Conservation (phyloP, 352 stramenopile genomes). For the Pythium monospermum region DNA sequence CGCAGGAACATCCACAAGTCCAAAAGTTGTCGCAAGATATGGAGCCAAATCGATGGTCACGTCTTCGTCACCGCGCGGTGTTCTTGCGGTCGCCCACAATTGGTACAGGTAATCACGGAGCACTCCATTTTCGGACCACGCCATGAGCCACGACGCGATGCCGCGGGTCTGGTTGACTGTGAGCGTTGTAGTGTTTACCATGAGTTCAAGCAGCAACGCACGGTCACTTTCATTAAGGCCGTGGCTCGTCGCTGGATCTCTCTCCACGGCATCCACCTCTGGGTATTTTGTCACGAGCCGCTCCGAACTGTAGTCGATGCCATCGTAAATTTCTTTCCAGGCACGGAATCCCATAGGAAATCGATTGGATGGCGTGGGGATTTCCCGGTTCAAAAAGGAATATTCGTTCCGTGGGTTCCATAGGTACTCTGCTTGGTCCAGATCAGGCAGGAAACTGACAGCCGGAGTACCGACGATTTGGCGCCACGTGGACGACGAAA, state of each 20-base stretch:
- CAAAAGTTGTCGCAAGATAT: neutral
- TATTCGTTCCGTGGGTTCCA: slow-evolving; percentile 36
- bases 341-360: slow-evolving; percentile 47
- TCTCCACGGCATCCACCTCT: slow-evolving; percentile 15
- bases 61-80: slow-evolving; percentile 27
- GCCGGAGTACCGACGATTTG: slow-evolving; percentile 8
- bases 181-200: slow-evolving; percentile 27
- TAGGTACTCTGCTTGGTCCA: slow-evolving; percentile 36
- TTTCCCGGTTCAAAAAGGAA: slow-evolving; percentile 33
- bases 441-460: slow-evolving; percentile 22
- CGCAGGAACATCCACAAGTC: too few relatives aligned
- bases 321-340: slow-evolving; percentile 59
- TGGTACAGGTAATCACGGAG: slow-evolving; percentile 39
- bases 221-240: slow-evolving; percentile 22
- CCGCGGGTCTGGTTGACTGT: slow-evolving; percentile 33
- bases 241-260: slow-evolving; percentile 16
- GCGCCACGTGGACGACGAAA: slow-evolving; percentile 25
- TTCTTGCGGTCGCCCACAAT: slow-evolving; percentile 45
- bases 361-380: slow-evolving; percentile 5
- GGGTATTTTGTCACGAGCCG: slow-evolving; percentile 37
- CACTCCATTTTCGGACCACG: slow-evolving; percentile 36
- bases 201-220: slow-evolving; percentile 21
- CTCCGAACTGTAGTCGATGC: slow-evolving; percentile 47
- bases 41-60: slow-evolving; percentile 5
- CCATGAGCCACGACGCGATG: slow-evolving; percentile 46